A percentile compares a stretch with the other conserved stretches of the same genome.
phyloP scores from a whole-genome alignment of 2,329 filamentous ascomycete genomes.

The Waltergamsia citrina region DNA sequence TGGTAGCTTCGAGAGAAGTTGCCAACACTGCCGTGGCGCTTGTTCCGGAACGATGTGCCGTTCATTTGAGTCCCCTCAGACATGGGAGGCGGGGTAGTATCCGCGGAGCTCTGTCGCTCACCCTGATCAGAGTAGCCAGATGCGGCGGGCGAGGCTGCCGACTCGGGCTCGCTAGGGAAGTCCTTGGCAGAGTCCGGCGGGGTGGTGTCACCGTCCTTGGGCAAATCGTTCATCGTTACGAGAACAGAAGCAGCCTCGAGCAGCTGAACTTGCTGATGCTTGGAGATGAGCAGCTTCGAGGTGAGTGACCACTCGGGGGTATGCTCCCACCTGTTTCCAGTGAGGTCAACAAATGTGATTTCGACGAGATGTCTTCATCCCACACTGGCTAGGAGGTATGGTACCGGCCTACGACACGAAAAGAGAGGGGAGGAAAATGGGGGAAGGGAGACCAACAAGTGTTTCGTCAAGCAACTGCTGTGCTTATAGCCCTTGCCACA shows the following conservation, averaged over 20 bases:
- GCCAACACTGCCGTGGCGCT: constrained; percentile 49
- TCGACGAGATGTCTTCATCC: constrained; percentile 4
- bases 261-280: constrained; percentile 97
- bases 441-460: constrained; percentile 83
- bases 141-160: constrained; percentile 66
- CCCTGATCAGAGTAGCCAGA: constrained; percentile 73
- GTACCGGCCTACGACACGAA: not conserved
- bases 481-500: constrained; percentile 99
- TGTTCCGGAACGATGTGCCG: constrained; percentile 40
- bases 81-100: constrained; percentile 85
- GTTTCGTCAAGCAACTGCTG: constrained; percentile 99
- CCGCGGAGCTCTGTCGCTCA: constrained; percentile 72
- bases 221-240: constrained; percentile 68
- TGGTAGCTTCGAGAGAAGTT: constrained; percentile 73
- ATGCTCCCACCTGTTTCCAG: constrained; percentile 83
- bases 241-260: constrained; percentile 95
- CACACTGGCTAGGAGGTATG: constrained; percentile 4
- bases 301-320: constrained; percentile 96
- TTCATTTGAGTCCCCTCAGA: constrained; percentile 51
- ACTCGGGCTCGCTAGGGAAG: constrained; percentile 71
- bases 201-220: constrained; percentile 41
- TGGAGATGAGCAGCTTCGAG: constrained; percentile 95
- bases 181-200: constrained; percentile 58
- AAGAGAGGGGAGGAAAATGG: constrained; percentile 5
- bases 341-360: constrained; percentile 6